Conservation (phyloP, 345 rosid species). For the Microcos paniculata region DNA sequence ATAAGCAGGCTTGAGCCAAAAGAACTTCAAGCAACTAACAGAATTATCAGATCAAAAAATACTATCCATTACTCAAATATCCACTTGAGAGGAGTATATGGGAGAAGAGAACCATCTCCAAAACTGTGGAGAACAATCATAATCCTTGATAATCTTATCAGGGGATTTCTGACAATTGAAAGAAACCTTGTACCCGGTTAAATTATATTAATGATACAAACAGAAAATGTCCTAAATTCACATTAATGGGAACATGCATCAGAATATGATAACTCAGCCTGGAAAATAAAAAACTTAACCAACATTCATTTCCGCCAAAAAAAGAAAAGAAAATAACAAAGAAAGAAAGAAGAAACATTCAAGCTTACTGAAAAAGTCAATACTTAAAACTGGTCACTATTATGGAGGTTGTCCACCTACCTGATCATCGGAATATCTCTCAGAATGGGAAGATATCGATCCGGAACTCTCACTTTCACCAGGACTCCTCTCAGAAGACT, state of each 20-base stretch:
- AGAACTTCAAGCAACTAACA: slow-evolving; percentile 7
- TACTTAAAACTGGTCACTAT: background rate
- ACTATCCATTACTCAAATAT: background rate
- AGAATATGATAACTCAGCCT: background rate
- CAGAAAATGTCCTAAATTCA: background rate
- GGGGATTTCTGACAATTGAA: background rate
- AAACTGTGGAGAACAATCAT: background rate
- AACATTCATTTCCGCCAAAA: background rate
- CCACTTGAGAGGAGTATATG: background rate
- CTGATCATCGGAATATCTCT: slow-evolving; percentile 76
- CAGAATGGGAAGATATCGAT: slow-evolving; percentile 66
- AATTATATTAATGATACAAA: background rate
- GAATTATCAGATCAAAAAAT: background rate
- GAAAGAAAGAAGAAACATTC: background rate
- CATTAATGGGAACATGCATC: background rate
- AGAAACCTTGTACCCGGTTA: background rate
- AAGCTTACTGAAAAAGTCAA: background rate
- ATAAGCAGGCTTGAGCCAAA: background rate
- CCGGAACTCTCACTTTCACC: slow-evolving; percentile 75
- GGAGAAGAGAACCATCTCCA: background rate
- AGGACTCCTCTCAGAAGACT: slow-evolving; percentile 68
- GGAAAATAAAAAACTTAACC: background rate
- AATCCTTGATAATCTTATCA: background rate
- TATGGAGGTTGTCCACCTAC: slow-evolving; percentile 29
- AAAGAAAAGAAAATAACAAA: too few relatives aligned